Conservation (phyloP, 2,329 filamentous ascomycete genomes). For the Clonostachys chloroleuca region DNA sequence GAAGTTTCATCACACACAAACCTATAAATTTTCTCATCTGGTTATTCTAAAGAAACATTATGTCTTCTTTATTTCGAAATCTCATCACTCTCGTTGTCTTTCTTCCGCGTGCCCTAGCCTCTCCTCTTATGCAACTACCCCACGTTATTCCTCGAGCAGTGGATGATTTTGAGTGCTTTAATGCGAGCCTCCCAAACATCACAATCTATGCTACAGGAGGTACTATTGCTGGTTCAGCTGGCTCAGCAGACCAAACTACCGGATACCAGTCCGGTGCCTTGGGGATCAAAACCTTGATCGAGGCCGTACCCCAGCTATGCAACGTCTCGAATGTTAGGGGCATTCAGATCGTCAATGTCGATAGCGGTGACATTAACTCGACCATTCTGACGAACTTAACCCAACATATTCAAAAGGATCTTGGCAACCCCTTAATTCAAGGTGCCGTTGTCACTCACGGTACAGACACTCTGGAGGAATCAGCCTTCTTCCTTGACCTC, state of each 20-base stretch:
- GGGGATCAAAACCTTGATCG: constrained; percentile 44
- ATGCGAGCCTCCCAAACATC: constrained; percentile 44
- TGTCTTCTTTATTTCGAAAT: no score
- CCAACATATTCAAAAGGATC: constrained; percentile 39
- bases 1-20: no score
- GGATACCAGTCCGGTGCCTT: constrained; percentile 36
- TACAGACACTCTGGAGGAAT: constrained; percentile 62
- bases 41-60: no score
- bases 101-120: no score
- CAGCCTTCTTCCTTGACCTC: constrained; percentile 57
- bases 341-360: constrained; percentile 45
- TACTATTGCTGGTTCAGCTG: constrained; percentile 51
- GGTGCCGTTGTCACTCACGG: constrained; percentile 60
- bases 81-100: no score
- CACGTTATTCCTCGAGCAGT: background rate
- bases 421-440: constrained; percentile 32
- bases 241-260: constrained; percentile 38
- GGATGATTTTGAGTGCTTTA: constrained; percentile 15
- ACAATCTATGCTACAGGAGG: constrained; percentile 55
- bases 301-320: constrained; percentile 48
- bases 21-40: no score
- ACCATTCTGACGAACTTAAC: constrained; percentile 41
- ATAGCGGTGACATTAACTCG: constrained; percentile 40
- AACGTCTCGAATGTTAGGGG: constrained; percentile 50
- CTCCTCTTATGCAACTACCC: no score